Evolutionary conservation across 768 basidiomycete species (phyloP).

Genomic region (Boletus edulis): DNA sequence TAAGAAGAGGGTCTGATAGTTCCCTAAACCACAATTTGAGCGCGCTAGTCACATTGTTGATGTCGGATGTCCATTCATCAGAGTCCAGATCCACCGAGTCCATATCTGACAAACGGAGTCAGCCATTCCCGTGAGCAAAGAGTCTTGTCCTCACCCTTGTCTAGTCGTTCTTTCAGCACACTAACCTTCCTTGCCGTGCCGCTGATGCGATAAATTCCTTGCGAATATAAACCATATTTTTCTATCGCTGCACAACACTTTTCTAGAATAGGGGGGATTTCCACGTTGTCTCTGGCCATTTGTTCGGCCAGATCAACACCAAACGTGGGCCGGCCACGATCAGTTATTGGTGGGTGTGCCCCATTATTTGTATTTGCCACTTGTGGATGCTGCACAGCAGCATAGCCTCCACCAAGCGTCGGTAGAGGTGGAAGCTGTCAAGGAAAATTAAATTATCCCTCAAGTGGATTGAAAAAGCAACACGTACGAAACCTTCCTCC

Average conservation of each 20-base stretch:
- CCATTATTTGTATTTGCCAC: constrained; percentile 28
- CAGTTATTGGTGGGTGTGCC: constrained; percentile 37
- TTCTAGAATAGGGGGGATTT: constrained; percentile 82
- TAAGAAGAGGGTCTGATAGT: constrained; percentile 90
- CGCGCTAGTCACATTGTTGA: constrained; percentile 93
- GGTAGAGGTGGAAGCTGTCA: constrained; percentile 62
- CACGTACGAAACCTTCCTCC: constrained; percentile 93
- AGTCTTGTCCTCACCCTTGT: constrained; percentile 60
- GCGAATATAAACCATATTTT: constrained; percentile 75
- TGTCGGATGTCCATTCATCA: constrained; percentile 90
- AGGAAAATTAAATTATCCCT: constrained; percentile 2
- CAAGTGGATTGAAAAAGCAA: constrained; percentile 2
- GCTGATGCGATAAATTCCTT: constrained; percentile 92
- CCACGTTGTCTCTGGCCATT: constrained; percentile 86
- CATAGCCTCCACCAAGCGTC: constrained; percentile 34
- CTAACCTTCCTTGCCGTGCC: constrained; percentile 88
- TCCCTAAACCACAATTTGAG: constrained; percentile 97
- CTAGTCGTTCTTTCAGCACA: constrained; percentile 77
- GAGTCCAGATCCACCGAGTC: constrained; percentile 84
- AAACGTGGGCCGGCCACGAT: constrained; percentile 81
- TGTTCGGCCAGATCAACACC: constrained; percentile 92
- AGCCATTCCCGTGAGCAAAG: constrained; percentile 8
- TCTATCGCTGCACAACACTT: constrained; percentile 94
- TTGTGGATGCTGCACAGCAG: constrained; percentile 24
- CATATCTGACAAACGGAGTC: constrained; percentile 54